Evolutionary conservation across 192 early-diverging fungal genomes (phyloP), one percentile per base, ranked within the genome.

Genomic region (Coemansia sp.): DNA sequence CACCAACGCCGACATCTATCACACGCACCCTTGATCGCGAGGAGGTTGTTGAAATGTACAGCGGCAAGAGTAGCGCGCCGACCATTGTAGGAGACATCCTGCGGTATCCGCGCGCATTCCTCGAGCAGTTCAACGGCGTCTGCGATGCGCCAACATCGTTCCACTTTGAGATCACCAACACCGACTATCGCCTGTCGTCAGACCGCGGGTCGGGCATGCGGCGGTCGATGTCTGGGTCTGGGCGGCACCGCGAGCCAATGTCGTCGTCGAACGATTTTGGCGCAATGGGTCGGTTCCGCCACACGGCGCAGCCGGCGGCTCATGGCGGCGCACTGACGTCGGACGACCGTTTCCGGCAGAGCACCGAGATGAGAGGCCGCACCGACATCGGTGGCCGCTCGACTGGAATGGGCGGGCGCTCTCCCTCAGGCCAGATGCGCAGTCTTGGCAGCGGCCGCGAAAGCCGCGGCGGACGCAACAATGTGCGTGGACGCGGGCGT

Each of bases 111-210:
- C 84, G 85, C 37, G 87, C 81, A 63, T 96, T 96, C 77, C 83
- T 96, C 72, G 85, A 92, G 83, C 89, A 89, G 69, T 95, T 94
- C 80, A 85, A 78, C 62, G 67, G 68, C 6, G 73, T 91, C 48
- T 89, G 88, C 76, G 83, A 90, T 43, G 80, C 87, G 61, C 90
- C 90, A 12, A 67, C 84, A 5, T 84, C 88, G 25, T 76, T 85
- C 65, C 71, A 82, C 71, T 72, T 77, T 71, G 84, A 85, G 63
- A 77, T 76, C 64, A 50, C 77, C 72, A 68, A 70, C 73, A 65
- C 79, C 59, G 71, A 83, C 65, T 77, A 79, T 43, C 75, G 85
- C 63, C 79, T 80, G 67, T 63, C 77, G 6, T 75, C 71, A 2
- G 81, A 79, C 61, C 73, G 76, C 42, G 68, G 79, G 65, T 72